These are phyloP conservation scores for Mycena galericulata DNA, from an alignment of 768 basidiomycete genomes.

Conservation along the genomic window DNA sequence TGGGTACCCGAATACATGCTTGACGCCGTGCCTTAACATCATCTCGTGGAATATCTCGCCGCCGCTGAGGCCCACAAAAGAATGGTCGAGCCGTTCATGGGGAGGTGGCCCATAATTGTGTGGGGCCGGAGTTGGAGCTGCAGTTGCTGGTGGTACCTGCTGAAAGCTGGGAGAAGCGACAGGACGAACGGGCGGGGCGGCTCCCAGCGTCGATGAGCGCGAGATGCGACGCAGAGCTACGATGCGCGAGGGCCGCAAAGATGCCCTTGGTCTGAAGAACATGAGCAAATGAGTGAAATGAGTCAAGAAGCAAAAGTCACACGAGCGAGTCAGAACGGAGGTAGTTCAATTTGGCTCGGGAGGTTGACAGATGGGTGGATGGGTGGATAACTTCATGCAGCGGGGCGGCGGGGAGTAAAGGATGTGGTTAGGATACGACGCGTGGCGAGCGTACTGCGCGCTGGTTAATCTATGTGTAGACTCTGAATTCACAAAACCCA, in stretches of 20 bases:
- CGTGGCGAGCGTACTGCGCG: no score
- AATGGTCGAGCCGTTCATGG: conserved; percentile 73
- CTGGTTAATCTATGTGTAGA: no score
- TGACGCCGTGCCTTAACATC: conserved; percentile 97
- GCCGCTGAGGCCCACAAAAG: conserved; percentile 94
- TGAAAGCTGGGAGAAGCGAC: conserved; percentile 48
- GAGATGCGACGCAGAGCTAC: conserved; percentile 26
- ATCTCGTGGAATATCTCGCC: conserved; percentile 99
- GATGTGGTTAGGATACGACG: no score
- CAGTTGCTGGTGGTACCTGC: conserved; percentile 57
- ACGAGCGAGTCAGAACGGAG: conserved; percentile 27
- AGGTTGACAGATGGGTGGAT: no score
- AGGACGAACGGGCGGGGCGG: conserved; percentile 28
- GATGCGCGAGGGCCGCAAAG: conserved; percentile 30
- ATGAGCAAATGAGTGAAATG: conserved; percentile 14
- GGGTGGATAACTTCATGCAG: no score
- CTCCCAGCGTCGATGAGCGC: conserved; percentile 30
- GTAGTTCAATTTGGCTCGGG: no score
- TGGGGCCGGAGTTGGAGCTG: conserved; percentile 42
- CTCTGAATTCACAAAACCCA: no score
- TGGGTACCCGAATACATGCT: conserved; percentile 97
- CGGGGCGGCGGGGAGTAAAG: no score
- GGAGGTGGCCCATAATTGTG: conserved; percentile 52
- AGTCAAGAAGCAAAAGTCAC: conserved; percentile 5
- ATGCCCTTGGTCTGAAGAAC: conserved; percentile 21